Conservation (phyloP, 768 basidiomycete genomes). For the Russula earlei region DNA sequence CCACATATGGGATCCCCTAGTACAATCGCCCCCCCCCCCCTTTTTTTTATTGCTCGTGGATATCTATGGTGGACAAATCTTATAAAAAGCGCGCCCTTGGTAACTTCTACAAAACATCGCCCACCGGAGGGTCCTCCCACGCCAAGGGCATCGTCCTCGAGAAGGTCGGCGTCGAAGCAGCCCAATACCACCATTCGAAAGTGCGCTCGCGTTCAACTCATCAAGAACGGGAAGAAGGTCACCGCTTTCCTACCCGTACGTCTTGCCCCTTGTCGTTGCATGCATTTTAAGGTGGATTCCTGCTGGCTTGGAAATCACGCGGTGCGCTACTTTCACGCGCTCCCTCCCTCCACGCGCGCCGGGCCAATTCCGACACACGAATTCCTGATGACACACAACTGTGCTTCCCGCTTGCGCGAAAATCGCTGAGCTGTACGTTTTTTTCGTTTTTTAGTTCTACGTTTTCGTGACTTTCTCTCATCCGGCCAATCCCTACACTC, state of each 20-base stretch:
- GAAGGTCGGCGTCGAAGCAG: conserved; percentile 99
- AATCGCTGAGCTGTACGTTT: too few species aligned
- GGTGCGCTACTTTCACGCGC: too few species aligned
- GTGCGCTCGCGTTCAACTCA: conserved; percentile 98
- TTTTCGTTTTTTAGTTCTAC: too few species aligned
- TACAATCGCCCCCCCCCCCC: neutral
- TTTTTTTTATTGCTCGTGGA: neutral
- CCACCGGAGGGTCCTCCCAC: conserved; percentile 98
- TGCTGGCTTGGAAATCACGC: too few species aligned
- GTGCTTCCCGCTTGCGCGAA: too few species aligned
- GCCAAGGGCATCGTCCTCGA: conserved; percentile 99
- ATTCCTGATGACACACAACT: too few species aligned
- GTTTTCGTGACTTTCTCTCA: too few species aligned
- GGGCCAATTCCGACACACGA: too few species aligned
- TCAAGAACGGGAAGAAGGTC: conserved; percentile 99
- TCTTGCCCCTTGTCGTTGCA: conserved; percentile 21
- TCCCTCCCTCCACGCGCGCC: too few species aligned
- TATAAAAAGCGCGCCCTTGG: conserved; percentile 99
- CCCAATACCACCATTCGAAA: conserved; percentile 99
- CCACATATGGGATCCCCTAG: neutral
- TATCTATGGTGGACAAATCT: conserved; percentile 79
- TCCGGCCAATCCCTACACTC: too few species aligned
- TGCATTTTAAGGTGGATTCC: too few species aligned
- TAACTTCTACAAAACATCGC: conserved; percentile 99
- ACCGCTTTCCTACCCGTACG: conserved; percentile 97